Conservation (phyloP, 2,329 filamentous ascomycete genomes). For the Penicillium sp. region DNA sequence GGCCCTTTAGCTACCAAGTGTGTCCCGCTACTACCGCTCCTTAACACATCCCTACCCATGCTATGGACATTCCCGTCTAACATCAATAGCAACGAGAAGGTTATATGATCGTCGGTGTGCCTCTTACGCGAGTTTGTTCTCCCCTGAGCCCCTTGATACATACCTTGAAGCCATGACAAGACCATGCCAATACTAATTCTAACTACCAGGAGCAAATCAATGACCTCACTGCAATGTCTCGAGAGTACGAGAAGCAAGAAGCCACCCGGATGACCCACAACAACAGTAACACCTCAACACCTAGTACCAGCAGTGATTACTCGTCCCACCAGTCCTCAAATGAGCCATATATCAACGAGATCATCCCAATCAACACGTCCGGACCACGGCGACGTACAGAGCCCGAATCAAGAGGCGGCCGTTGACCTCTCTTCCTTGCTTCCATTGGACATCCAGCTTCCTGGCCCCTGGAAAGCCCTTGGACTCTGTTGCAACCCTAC, state of each 20-base stretch:
- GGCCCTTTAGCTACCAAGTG: slow-evolving; percentile 52
- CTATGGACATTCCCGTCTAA: slow-evolving; percentile 24
- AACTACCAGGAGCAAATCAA: slow-evolving; percentile 49
- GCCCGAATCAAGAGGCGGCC: slow-evolving; percentile 30
- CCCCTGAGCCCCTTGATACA: background rate
- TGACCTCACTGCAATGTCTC: slow-evolving; percentile 49
- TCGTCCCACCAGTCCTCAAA: slow-evolving; percentile 13
- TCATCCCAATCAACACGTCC: slow-evolving; percentile 39
- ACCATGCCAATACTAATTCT: slow-evolving; percentile 10
- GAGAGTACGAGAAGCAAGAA: slow-evolving; percentile 51
- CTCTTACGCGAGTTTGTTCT: slow-evolving; percentile 46
- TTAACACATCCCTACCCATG: background rate
- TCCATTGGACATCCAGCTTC: background rate
- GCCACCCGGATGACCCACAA: slow-evolving; percentile 46
- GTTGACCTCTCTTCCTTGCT: slow-evolving; percentile 9
- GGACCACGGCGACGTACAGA: slow-evolving; percentile 31
- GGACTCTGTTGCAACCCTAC: background rate
- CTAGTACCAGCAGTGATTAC: slow-evolving; percentile 3
- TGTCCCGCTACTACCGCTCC: slow-evolving; percentile 8
- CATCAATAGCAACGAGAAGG: slow-evolving; percentile 48
- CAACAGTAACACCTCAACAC: slow-evolving; percentile 15
- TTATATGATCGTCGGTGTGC: slow-evolving; percentile 49
- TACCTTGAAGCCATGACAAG: background rate
- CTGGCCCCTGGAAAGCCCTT: background rate
- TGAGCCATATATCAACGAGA: slow-evolving; percentile 47